Percentiles rank a stretch among this genome's conserved stretches.
Conservation (phyloP, 1,139 yeast genomes). For the Candida tropicalis region DNA sequence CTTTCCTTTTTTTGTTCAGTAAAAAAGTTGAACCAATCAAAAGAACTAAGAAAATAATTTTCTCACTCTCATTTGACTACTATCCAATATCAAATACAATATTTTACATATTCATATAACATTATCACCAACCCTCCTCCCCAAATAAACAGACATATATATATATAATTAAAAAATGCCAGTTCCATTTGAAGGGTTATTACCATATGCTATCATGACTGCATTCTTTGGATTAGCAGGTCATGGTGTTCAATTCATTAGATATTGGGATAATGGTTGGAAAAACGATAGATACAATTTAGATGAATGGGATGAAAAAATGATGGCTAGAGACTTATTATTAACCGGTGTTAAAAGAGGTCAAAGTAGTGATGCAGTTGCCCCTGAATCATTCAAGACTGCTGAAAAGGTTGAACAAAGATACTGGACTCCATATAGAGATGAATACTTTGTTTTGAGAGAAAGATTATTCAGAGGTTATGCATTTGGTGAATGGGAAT, state of each 20-base stretch:
- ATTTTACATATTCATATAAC: not conserved
- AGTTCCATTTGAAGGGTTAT: conserved; percentile 53
- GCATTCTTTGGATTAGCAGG: conserved; percentile 54
- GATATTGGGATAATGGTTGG: conserved; percentile 59
- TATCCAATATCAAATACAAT: not conserved
- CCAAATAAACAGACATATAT: not conserved
- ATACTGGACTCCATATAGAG: conserved; percentile 53
- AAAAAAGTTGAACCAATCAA: conserved; percentile 7
- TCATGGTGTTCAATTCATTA: conserved; percentile 47
- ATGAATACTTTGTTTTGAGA: conserved; percentile 51
- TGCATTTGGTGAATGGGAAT: conserved; percentile 52
- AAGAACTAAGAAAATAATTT: conserved; percentile 11
- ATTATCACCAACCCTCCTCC: not conserved
- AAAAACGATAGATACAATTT: conserved; percentile 50
- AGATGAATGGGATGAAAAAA: conserved; percentile 49
- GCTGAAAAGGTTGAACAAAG: conserved; percentile 37
- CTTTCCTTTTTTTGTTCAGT: not conserved
- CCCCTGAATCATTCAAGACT: conserved; percentile 69
- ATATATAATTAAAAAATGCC: too few species aligned
- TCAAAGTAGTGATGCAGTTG: conserved; percentile 66
- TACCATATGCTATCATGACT: conserved; percentile 52
- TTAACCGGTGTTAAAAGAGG: conserved; percentile 76
- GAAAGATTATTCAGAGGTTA: conserved; percentile 54
- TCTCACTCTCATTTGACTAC: conserved; percentile 2
- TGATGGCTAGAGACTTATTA: conserved; percentile 73